A percentile compares a stretch with the other conserved stretches of the same genome.
These are phyloP conservation scores for Cryphonectria japonica DNA, from an alignment of 2,329 filamentous ascomycete species.

Conservation along the genomic window DNA sequence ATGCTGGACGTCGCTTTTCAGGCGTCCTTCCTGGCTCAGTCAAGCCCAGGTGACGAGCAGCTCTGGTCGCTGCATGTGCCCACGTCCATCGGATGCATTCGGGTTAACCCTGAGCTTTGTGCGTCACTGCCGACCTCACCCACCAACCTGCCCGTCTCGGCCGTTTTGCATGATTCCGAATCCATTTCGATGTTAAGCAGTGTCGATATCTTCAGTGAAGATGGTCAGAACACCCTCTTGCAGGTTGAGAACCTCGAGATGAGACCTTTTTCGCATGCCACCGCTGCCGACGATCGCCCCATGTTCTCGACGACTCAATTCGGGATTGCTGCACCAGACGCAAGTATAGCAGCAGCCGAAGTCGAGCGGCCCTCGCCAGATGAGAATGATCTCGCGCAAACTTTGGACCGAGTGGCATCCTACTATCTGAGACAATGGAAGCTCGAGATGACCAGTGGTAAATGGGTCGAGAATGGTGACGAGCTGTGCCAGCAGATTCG, in stretches of 20 bases:
- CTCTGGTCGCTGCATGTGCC: neutral
- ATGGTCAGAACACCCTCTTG: neutral
- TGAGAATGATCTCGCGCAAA: neutral
- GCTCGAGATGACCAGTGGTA: neutral
- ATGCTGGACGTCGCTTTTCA: slow-evolving; percentile 15
- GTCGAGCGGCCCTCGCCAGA: neutral
- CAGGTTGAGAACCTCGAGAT: neutral
- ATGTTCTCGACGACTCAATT: neutral
- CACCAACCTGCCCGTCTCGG: neutral
- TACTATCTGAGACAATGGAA: neutral
- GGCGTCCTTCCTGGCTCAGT: neutral
- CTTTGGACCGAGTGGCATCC: neutral
- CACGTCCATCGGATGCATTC: neutral
- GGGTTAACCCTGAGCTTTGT: slow-evolving; percentile 6
- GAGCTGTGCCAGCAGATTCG: neutral
- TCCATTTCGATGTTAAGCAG: neutral
- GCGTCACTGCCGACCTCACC: neutral
- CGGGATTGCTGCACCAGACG: neutral
- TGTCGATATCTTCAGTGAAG: neutral
- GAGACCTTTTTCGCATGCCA: neutral
- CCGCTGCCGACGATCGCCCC: neutral
- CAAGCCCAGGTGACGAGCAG: neutral
- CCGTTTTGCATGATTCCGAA: neutral
- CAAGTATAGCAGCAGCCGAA: neutral
- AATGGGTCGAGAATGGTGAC: neutral